phyloP scores from a whole-genome alignment of 2,329 filamentous ascomycete genomes.

The Epichloe sp. region DNA sequence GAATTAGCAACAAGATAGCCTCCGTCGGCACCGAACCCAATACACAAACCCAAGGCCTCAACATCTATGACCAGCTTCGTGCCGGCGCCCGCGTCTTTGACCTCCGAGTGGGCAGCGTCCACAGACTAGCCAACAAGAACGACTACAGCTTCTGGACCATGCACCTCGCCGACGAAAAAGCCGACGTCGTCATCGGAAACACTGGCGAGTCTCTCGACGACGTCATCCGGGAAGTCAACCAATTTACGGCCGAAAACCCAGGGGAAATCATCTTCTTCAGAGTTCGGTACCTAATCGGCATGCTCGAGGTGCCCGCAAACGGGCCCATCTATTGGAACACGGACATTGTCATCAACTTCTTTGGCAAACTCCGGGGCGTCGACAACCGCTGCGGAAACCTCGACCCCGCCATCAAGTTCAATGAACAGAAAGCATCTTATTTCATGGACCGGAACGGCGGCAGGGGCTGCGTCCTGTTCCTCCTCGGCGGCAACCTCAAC shows the following conservation, averaged over 20 bases:
- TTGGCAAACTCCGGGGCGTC: conserved; percentile 26
- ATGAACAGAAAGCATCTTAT: conserved; percentile 14
- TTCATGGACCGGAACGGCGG: conserved; percentile 20
- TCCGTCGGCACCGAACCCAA: conserved; percentile 25
- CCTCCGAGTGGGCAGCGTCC: conserved; percentile 25
- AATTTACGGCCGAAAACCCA: conserved; percentile 28
- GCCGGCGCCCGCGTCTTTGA: conserved; percentile 35
- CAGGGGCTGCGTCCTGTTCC: conserved; percentile 20
- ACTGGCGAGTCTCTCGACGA: conserved; percentile 30
- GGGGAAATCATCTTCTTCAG: conserved; percentile 33
- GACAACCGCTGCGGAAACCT: conserved; percentile 26
- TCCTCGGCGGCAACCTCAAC: conserved; percentile 15
- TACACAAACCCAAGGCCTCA: conserved; percentile 31
- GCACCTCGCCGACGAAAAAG: conserved; percentile 24
- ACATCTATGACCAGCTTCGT: conserved; percentile 30
- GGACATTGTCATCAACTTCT: conserved; percentile 28
- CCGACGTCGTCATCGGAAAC: conserved; percentile 26
- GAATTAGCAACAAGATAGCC: conserved; percentile 20
- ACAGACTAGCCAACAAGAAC: conserved; percentile 7
- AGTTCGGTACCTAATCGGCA: conserved; percentile 27
- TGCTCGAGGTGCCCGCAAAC: conserved; percentile 21
- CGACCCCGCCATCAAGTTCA: conserved; percentile 11
- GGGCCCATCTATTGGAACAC: conserved; percentile 21
- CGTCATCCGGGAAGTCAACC: conserved; percentile 30
- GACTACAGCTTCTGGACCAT: conserved; percentile 25